Base-by-base conservation (phyloP, 164 flowering plant genomes). In the Umbellularia californica region DNA sequence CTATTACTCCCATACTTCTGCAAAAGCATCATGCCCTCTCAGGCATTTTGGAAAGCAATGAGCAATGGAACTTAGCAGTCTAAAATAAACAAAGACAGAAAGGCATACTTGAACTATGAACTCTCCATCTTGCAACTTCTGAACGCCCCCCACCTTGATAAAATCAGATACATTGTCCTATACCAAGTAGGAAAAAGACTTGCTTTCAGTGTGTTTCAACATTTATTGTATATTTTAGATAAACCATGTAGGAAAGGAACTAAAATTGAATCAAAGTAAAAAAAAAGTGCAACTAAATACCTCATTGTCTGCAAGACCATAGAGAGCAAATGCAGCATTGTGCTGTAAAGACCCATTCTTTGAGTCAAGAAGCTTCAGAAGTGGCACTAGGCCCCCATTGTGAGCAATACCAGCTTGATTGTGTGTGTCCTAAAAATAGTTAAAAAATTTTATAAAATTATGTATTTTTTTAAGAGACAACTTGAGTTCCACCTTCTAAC, bases 271-370 rank as follows among this genome's bases (percentile, higher is more conserved):
- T 64, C 52, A 51, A 28, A n/a, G 17, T 9, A 41, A 15, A 25
- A 60, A 60, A 62, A 50, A 9, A 2, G 23, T 33, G 65, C 65
- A 72, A 67, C 35, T 64, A 50, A 35, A 80, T 77, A 94, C 99
- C 97, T 96, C 97, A 84, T 94, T 94, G 76, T 96, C 99, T 33
- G 99, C 98, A 80, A 96, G 95, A 50, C 98, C 99, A 87, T 90
- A 96, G 70, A 96, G 93, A 66, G 98, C 96, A 86, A 96, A 96
- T 76, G 99, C 99, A 69, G 99, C 98, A 88, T 96, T 96, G 78
- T 96, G 99, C 75, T 94, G 99, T 80, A 96, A 79, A 77, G 97
- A 90, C 28, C 97, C 97, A 84, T 92, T 92, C 83, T 88, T 96
- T 13, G 99, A 90, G 79, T 92, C 97, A 74, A 96, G 97, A 78